Evolutionary conservation across 306 rosid species (phyloP), one percentile per base, ranked within the genome.

Genomic region (Ormosia semicastrata): DNA sequence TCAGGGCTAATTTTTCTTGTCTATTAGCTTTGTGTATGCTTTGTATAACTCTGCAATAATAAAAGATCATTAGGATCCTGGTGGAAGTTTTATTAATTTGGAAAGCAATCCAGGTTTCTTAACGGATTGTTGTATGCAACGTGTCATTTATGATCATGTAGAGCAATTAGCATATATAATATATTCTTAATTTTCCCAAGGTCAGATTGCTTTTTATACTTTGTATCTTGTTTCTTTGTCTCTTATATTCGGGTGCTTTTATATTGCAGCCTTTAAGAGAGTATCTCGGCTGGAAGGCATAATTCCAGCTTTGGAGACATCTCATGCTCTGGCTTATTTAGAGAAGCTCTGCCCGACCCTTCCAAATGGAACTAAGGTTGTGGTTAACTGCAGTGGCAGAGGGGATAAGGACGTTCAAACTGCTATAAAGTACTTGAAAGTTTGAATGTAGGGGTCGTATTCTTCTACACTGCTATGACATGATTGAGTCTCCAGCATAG

Each of bases 381-480:
- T 95, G n/a, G 81, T 93, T 7, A 91, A 91, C 86, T 95, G 89
- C 89, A 93, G 99, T 52, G 98, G 98, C 79, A 86, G 99, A 87
- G 99, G 99, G 17, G 99, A 95, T 71, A 95, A 95, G 88, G 99
- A 95, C 29, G 99, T 95, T 59, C 93, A 95, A 15, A 93, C 97
- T 12, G 98, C 92, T 10, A 86, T 85, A 89, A 95, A 93, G 84
- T 72, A 86, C 77, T 75, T 95, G 84, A 67, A 91, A 87, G 18
- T 91, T 71, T 95, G 88, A 90, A 54, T 44, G 2, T 9, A 4
- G 73, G 34, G 47, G 18, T 58, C 44, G 0, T 68, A 4, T 67
- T 66, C 76, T 43, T 14, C 69, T 15, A 34, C 12, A 54, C 63
- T 66, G 44, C 64, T 50, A 41, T 73, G 44, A 43, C 49, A 47